Evolutionary conservation across 2,329 filamentous ascomycete genomes (phyloP), one percentile per base, ranked within the genome.

Genomic region (Colletotrichum falcatum): DNA sequence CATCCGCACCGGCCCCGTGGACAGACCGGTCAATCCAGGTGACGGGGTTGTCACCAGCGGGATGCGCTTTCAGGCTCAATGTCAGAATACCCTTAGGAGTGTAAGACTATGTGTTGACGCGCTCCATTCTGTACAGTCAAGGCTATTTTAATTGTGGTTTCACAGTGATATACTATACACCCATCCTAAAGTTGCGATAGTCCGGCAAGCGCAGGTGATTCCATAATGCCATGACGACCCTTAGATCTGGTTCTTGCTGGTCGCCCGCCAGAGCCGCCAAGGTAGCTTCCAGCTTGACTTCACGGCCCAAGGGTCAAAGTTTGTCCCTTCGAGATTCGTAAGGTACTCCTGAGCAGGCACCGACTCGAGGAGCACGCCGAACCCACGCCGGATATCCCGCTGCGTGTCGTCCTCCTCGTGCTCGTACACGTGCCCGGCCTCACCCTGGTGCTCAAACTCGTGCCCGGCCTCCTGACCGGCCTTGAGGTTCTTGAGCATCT

Each of bases 401-500:
- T 78, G 73, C 0, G 81, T 81, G 49, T 81, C 80, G 55, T 80
- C 83, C 37, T 79, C 75, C 68, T 77, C 76, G 16, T 79, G 74
- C 23, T 78, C 72, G 73, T 90, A 88, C 3, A 84, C 77, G 75
- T 90, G 87, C 46, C 92, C 93, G 61, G 90, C 90, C 77, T 97
- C 94, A 37, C 90, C 89, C 71, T 92, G 87, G 77, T 98, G 93
- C 81, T 98, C 95, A 79, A 95, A 98, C 6, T 93, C 94, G 78
- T 98, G 95, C 0, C 92, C 94, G 0, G 93, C 89, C 59, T 90
- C 90, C 74, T 92, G 83, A 1, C 94, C 94, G 5, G 89, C 90
- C 64, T 89, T 89, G 26, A 97, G 83, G 76, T 93, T 94, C 77
- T 90, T 91, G 71, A 98, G 81, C 94, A 99, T 97, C 79, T 97